Base-by-base conservation (phyloP, 2,329 filamentous ascomycete genomes). In the Colletotrichum kahawae region DNA sequence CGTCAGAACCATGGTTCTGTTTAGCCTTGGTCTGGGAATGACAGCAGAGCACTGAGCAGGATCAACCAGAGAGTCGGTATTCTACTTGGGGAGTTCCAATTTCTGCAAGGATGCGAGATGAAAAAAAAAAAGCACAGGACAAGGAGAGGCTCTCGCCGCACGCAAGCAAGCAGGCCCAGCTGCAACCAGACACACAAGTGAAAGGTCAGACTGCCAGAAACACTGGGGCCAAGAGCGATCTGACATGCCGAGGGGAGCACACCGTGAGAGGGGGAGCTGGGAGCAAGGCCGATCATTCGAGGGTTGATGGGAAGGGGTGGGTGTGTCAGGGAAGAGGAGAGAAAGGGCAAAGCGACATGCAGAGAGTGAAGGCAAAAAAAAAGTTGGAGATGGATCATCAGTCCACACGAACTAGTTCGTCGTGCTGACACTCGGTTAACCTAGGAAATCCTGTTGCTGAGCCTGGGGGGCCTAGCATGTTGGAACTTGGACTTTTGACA, bases 41-140 rank as follows among this genome's bases (percentile, higher is more conserved):
- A 60, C 27, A 60, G 21, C n/a, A 60, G 33, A 69, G 67, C 56
- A 62, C 67, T 62, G 56, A 69, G 67, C 67, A 69, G 13, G 54
- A 43, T 29, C 48, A 36, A 69, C 67, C 67, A 62, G 67, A 60
- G 56, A 62, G 56, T 62, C 67, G 67, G 67, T 69, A 62, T 57
- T 48, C n/a, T 48, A 2, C 9, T 59, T 36, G 34, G 34, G 60
- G 16, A 43, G 34, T 38, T 43, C 4, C 5, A 33, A 16, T 63
- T 27, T 5, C 21, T 38, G 63, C 72, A 75, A 67, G 72, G 72
- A 67, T 75, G 69, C 57, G n/a, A 38, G 29, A 71, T 66, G 18
- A 60, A 60, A 67, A 48, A 21, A 21, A 48, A 21, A 59, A 63
- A 70, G 71, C 72, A 75, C 69, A 72, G 72, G 72, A 75, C 72